phyloP scores from a whole-genome alignment of 805 yeast species.

The Myxozyma udenii region DNA sequence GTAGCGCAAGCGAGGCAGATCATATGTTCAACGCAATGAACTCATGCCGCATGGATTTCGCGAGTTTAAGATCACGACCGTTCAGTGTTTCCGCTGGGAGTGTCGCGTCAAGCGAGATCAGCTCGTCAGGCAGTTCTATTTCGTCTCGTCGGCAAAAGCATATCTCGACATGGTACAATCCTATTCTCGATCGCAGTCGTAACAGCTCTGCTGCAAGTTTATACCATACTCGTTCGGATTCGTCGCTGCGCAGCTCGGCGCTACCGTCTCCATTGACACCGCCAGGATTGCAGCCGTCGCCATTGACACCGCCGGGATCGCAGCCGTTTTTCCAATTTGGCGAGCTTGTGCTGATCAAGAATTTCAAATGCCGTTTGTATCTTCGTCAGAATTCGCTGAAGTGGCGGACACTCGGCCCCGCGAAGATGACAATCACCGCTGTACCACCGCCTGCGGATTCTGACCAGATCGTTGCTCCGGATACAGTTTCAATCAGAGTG shows the following conservation, averaged over 20 bases:
- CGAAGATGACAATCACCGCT: constrained; percentile 19
- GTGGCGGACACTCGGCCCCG: constrained; percentile 32
- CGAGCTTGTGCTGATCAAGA: constrained; percentile 15
- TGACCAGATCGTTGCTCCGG: neutral
- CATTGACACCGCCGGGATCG: neutral
- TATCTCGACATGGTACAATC: constrained; percentile 17
- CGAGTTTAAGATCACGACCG: constrained; percentile 12
- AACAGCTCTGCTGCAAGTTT: too few relatives aligned
- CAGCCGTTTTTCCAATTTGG: neutral
- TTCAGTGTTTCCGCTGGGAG: constrained; percentile 11
- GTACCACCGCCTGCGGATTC: neutral
- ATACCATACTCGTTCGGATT: too few relatives aligned
- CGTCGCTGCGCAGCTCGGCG: too few relatives aligned
- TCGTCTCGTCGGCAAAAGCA: neutral
- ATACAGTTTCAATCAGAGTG: constrained; percentile 3
- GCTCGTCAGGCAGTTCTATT: constrained; percentile 10
- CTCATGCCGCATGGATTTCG: constrained; percentile 16
- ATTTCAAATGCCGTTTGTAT: constrained; percentile 26
- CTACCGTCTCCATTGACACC: neutral
- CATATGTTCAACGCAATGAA: constrained; percentile 29
- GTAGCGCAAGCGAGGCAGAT: constrained; percentile 30
- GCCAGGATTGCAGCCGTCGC: neutral
- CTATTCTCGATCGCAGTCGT: constrained; percentile 3
- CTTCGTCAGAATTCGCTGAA: constrained; percentile 26
- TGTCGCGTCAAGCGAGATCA: constrained; percentile 16